Evolutionary conservation across 768 basidiomycete species (phyloP), one percentile per base, ranked within the genome.

Genomic region (Suillus plorans): DNA sequence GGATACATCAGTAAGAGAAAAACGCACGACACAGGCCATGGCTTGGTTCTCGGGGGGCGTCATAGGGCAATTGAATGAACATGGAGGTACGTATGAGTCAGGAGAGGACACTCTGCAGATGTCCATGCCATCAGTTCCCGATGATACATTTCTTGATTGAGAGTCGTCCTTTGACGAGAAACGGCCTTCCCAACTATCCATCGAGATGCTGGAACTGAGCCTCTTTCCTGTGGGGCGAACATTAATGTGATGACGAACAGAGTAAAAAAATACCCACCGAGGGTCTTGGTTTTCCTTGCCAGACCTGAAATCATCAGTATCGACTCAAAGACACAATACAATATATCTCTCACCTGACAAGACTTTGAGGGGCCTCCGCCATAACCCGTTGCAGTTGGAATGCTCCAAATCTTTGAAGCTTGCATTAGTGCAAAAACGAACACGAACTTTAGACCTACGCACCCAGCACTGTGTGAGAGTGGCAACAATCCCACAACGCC

Each of bases 401-500:
- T 75, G 73, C 16, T 71, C 75, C 45, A 75, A 69, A 47, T 75
- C 74, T 75, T 22, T 44, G 6, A 62, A n/a, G 44, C 41, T 28
- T 12, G 18, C 18, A 13, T 59, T 12, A 59, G 41, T 59, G 28
- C 10, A 18, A 20, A 59, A 31, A 20, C 12, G 6, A 42, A 28
- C 28, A 31, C 12, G 41, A 20, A 42, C 28, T 20, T 28, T 13
- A 58, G 6, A 31, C 41, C 34, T 4, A 5, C 66, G n/a, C 20
- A 73, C 74, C 74, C 20, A 75, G 63, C 9, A 75, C 70, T 2
- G 74, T 74, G 5, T 72, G 63, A 7, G 74, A 76, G 28, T 75
- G 74, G 31, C 74, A 75, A 5, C 73, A 70, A 59, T 75, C 75
- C 66, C 70, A 73, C 14, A 76, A 31, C 49, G 74, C 74, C 74